These are phyloP conservation scores for Skeletonema grethae DNA, from an alignment of 108 stramenopile genomes.

Conservation along the genomic window DNA sequence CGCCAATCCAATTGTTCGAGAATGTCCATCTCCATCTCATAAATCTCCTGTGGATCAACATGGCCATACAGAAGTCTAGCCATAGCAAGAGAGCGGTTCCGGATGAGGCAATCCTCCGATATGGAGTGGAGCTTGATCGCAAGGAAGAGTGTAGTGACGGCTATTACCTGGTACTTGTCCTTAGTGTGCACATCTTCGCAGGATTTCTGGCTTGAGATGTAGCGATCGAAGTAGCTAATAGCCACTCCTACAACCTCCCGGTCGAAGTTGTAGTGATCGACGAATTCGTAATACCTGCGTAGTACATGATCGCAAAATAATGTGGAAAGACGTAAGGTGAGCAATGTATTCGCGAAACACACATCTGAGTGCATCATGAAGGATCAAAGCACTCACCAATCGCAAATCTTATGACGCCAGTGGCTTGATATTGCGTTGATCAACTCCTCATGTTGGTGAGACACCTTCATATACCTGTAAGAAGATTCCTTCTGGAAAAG, in stretches of 20 bases:
- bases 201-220: constrained; percentile 28
- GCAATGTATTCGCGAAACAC: not conserved
- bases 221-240: constrained; percentile 60
- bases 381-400: constrained; percentile 42
- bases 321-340: not conserved
- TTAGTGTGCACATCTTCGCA: constrained; percentile 13
- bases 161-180: constrained; percentile 58
- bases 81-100: not conserved
- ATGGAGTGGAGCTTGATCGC: constrained; percentile 66
- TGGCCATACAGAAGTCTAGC: not conserved
- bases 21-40: constrained; percentile 13
- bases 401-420: constrained; percentile 63
- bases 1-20: constrained; percentile 13
- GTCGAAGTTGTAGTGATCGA: constrained; percentile 68
- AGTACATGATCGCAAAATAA: not conserved
- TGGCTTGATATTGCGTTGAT: not conserved
- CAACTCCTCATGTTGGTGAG: not conserved
- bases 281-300: constrained; percentile 48
- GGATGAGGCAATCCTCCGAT: not conserved
- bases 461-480: not conserved
- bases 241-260: constrained; percentile 68
- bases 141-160: constrained; percentile 64
- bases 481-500: not conserved
- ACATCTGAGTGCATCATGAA: not conserved
- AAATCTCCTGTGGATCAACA: constrained; percentile 33